Base-by-base conservation (phyloP, 345 rosid genomes). In the Brassica juncea region DNA sequence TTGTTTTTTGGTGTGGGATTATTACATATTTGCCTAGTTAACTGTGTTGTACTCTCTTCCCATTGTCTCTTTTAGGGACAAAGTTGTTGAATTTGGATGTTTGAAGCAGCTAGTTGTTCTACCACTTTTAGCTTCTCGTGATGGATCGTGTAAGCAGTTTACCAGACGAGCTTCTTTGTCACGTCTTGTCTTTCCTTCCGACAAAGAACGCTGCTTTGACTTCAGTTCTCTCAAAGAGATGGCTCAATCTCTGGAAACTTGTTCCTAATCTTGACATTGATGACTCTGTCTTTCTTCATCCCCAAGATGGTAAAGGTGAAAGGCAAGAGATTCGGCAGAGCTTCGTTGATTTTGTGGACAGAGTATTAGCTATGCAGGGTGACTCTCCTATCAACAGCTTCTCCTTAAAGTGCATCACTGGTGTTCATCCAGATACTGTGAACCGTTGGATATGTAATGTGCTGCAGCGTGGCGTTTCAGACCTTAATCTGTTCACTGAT, bases 401-500 rank as follows among this genome's bases (percentile, higher is more conserved):
- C 61, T 28, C 77, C 1, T 3, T 73, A 2, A 62, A 63, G 47
- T 73, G 69, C 11, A 44, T 73, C 21, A 10, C 61, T 4, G 11
- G 15, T 1, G 7, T 63, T 39, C n/a, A 63, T 47, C 16, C 47
- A 11, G 10, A 6, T 30, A 7, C 2, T 44, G 61, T 62, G 23
- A 34, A 73, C 32, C 32, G 60, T 63, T 73, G 77, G 77, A 73
- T 73, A 10, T 6, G 47, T 19, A 73, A 28, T 12, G 77, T 73
- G 21, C 8, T 62, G 39, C 2, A 2, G 0, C 62, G 77, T 73
- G 77, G 77, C 31, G 77, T 63, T 0, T 44, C 32, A 0, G 61
- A 73, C 4, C 77, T 73, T 31, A 16, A 6, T 49, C 59, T 72
- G 0, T 66, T 11, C 55, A 25, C 16, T 60, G 23, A 60, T 39